Conservation (phyloP, 2,329 filamentous ascomycete species). For the Akanthomyces lecanii region DNA sequence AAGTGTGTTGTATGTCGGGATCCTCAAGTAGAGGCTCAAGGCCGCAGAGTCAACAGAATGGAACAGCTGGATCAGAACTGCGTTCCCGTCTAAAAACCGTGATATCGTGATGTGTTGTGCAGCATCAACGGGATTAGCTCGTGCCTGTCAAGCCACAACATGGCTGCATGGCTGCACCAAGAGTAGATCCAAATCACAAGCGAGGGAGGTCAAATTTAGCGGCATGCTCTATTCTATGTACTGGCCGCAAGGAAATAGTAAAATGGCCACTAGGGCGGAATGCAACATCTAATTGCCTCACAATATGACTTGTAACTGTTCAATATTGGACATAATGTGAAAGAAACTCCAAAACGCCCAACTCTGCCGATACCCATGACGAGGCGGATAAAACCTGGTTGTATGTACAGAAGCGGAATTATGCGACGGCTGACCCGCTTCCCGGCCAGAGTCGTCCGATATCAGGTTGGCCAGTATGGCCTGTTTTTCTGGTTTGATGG, state of each 20-base stretch:
- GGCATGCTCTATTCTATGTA: slow-evolving; percentile 13
- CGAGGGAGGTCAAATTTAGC: not conserved
- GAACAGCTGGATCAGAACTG: too few relatives aligned
- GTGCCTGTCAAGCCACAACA: not conserved
- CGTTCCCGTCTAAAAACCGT: too few relatives aligned
- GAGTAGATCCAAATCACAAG: not conserved
- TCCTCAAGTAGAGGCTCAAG: too few relatives aligned
- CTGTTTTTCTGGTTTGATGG: not conserved
- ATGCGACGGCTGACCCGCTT: slow-evolving; percentile 13
- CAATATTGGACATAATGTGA: slow-evolving; percentile 16
- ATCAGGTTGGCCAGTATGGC: not conserved
- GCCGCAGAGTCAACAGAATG: too few relatives aligned
- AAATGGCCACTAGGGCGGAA: not conserved
- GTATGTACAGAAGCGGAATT: slow-evolving; percentile 17
- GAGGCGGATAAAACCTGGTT: slow-evolving; percentile 1
- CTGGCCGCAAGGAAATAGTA: slow-evolving; percentile 6
- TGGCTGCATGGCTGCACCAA: not conserved
- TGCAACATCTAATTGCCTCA: slow-evolving; percentile 11
- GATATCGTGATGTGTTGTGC: too few relatives aligned
- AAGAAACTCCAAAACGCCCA: slow-evolving; percentile 28
- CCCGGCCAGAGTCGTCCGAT: slow-evolving; percentile 9
- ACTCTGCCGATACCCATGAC: slow-evolving; percentile 9
- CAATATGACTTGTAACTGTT: slow-evolving; percentile 15
- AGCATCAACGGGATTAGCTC: too few relatives aligned
- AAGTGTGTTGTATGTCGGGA: too few relatives aligned